Evolutionary conservation across 371 early-diverging fungal genomes (phyloP), one percentile per base, ranked within the genome.

Genomic region (Actinomortierella ambigua): DNA sequence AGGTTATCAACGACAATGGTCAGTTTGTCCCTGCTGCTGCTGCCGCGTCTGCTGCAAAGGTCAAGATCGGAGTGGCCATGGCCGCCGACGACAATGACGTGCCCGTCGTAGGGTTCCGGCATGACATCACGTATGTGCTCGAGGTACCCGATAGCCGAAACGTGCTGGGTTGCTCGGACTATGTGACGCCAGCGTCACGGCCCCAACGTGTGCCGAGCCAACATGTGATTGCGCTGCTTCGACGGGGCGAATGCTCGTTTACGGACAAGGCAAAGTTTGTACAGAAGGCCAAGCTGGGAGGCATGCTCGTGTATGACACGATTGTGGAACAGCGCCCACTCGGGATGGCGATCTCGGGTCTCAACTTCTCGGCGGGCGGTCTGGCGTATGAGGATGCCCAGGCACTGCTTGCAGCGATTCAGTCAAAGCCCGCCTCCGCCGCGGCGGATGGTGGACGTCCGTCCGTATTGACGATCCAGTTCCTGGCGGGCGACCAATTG

Each of bases 211-310:
- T 34, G 7, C 34, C 34, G 34, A 34, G 34, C 11, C 34, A 34
- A 4, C 34, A 34, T 34, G 34, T 34, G 11, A 9, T 67, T 14
- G 90, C 80, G 0, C 54, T 92, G 14, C 68, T 90, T 26, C 68
- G 61, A n/a, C 83, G 90, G 18, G 92, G 92, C 9, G 80, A 63
- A 0, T 92, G 92, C 50, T 56, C 67, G 0, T 82, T 82, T 29
- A 56, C 54, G 4, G 68, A 69, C 20, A 91, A 90, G 81, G 75
- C 80, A 0, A 3, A 55, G 2, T 76, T 80, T 57, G 85, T 87
- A 1, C 77, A 79, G 18, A 48, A 65, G 1, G 88, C 89, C 14
- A 63, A 59, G 13, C 41, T 69, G 2, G 69, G 69, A 2, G 69
- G 69, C 1, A 52, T 69, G 61, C 42, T 69, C 17, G 69, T 69